Conservation (phyloP, 169 alveolate genomes). For the Cryptosporidium tyzzeri region DNA sequence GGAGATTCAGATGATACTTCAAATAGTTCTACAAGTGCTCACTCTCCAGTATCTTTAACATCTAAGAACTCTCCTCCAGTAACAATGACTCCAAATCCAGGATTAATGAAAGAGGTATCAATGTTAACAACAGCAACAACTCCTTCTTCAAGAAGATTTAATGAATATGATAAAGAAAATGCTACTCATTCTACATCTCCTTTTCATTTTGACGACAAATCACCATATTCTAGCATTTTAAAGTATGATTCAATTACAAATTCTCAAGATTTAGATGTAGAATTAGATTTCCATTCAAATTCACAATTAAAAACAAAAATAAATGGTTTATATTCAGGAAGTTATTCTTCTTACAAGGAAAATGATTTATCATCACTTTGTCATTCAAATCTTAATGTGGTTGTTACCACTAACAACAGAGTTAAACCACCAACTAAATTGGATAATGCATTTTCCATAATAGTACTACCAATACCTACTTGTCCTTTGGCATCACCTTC, state of each 20-base stretch:
- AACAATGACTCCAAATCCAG: not conserved
- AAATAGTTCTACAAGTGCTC: conserved; percentile 28
- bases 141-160: conserved; percentile 8
- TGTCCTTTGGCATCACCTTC: conserved; percentile 71
- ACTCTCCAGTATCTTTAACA: conserved; percentile 15
- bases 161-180: conserved; percentile 11
- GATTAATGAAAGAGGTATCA: not conserved
- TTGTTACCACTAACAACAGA: conserved; percentile 70
- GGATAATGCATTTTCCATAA: conserved; percentile 68
- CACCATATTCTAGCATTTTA: conserved; percentile 64
- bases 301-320: not conserved
- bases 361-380: conserved; percentile 26
- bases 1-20: not conserved
- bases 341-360: not conserved
- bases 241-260: conserved; percentile 44
- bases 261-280: conserved; percentile 35
- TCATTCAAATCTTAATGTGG: conserved; percentile 68
- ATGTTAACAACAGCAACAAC: not conserved
- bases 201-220: conserved; percentile 55
- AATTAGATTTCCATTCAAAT: not conserved
- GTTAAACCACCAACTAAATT: conserved; percentile 34
- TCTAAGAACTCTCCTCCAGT: not conserved
- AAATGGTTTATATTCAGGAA: conserved; percentile 3
- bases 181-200: conserved; percentile 13
- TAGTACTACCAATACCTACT: conserved; percentile 68